Evolutionary conservation across 1,139 yeast species (phyloP), one percentile per base, ranked within the genome.

Genomic region (Meyerozyma guilliermondii): DNA sequence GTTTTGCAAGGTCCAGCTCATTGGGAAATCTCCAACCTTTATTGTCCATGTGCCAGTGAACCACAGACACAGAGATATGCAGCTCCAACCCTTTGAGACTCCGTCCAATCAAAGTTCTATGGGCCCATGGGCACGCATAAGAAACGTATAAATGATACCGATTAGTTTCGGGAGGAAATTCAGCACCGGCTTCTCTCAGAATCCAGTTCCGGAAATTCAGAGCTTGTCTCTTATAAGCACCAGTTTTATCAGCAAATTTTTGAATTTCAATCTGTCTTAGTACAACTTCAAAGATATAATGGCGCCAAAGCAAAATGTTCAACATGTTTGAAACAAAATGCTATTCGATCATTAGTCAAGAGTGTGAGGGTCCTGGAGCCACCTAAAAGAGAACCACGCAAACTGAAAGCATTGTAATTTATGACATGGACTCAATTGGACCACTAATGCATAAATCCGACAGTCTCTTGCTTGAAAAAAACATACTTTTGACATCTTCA

Each of bases 121-220:
- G 96, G 1, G 98, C 98, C 88, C 96, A 91, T 4, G 98, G 98
- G 65, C 98, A 91, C 1, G 96, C 96, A 42, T 72, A 68, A 1
- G 94, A 83, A 17, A 89, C 95, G 55, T 87, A 91, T 46, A 91
- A 76, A 65, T 91, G 96, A 61, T 91, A 91, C 54, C 98, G 75
- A 47, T 79, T 80, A 40, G 76, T 74, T 56, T 87, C 97, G 0
- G 96, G 86, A 14, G 81, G 69, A 56, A 81, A 84, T 47, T 74
- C 65, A 37, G 85, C 75, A 10, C 82, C 82, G 1, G 82, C 77
- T 40, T 76, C 76, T 3, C 71, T 50, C 1, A 87, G 78, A 46
- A 89, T 80, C 26, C 63, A 63, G 54, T 83, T 77, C 58, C 95
- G 74, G 63, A 71, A 71, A 42, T 48, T 52, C 7, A 75, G 69